These are phyloP conservation scores for Plasmodium gallinaceum DNA, from an alignment of 169 alveolate genomes.

Conservation along the genomic window DNA sequence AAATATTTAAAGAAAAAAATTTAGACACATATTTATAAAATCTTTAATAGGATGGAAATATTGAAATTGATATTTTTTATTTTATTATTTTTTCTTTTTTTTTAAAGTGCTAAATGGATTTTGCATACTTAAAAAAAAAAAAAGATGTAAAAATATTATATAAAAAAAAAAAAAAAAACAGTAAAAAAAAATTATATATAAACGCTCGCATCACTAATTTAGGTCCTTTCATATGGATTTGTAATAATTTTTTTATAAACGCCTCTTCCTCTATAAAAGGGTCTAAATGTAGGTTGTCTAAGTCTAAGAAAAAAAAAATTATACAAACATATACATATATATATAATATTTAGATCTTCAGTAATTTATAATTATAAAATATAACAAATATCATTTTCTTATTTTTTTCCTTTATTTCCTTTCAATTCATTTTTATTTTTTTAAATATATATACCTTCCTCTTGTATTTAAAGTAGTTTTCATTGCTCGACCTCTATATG, in stretches of 20 bases:
- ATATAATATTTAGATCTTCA: neutral
- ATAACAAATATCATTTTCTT: neutral
- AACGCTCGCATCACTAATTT: neutral
- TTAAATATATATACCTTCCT: conserved; percentile 30
- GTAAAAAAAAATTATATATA: too few species aligned
- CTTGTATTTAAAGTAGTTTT: conserved; percentile 23
- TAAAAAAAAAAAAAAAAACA: neutral
- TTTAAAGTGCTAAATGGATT: neutral
- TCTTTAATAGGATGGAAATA: neutral
- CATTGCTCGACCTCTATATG: conserved; percentile 65
- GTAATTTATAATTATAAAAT: too few species aligned
- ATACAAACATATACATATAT: neutral
- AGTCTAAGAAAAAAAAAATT: conserved; percentile 5
- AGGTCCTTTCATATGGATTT: conserved; percentile 67
- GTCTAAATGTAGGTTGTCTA: conserved; percentile 76
- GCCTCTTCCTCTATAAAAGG: conserved; percentile 75
- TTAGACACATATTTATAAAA: neutral
- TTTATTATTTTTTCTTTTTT: conserved; percentile 9
- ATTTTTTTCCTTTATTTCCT: neutral
- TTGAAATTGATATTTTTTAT: neutral
- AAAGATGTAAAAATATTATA: conserved; percentile 4
- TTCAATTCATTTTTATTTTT: conserved; percentile 3
- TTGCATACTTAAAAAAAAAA: conserved; percentile 3
- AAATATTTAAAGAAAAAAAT: conserved; percentile 13
- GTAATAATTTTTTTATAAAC: conserved; percentile 55